phyloP scores from a whole-genome alignment of 768 basidiomycete species.

The Mrakia frigida region DNA sequence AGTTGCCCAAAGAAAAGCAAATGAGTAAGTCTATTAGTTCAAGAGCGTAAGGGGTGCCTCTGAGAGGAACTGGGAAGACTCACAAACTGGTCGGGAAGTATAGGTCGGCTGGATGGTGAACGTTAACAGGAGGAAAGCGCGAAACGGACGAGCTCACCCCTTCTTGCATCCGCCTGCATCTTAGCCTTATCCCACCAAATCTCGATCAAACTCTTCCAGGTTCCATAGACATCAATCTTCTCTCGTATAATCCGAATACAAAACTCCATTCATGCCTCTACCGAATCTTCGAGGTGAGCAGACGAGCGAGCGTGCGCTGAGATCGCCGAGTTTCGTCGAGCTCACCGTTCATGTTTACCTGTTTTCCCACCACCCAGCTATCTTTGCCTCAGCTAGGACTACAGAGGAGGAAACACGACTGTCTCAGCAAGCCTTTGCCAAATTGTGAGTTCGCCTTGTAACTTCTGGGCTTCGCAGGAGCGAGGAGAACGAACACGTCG shows the following conservation, averaged over 20 bases:
- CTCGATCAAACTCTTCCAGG: neutral
- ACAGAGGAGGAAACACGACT: slow-evolving; percentile 11
- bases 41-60: too few relatives aligned
- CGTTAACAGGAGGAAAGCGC: neutral
- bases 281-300: slow-evolving; percentile 23
- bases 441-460: slow-evolving; percentile 12
- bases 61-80: neutral
- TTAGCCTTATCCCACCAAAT: neutral
- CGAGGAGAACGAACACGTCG: too few relatives aligned
- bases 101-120: neutral
- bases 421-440: slow-evolving; percentile 20
- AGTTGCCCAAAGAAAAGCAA: neutral
- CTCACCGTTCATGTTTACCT: neutral
- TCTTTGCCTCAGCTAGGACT: slow-evolving; percentile 20
- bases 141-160: neutral
- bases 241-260: neutral
- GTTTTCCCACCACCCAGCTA: neutral
- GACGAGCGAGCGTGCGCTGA: neutral
- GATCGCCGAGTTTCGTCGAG: neutral
- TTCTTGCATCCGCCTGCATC: neutral
- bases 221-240: neutral
- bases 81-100: too few relatives aligned
- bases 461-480: neutral
- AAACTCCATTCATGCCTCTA: neutral
- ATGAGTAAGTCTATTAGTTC: neutral